Evolutionary conservation across 108 stramenopile genomes (phyloP).

Genomic region (Nitzschia sp.): DNA sequence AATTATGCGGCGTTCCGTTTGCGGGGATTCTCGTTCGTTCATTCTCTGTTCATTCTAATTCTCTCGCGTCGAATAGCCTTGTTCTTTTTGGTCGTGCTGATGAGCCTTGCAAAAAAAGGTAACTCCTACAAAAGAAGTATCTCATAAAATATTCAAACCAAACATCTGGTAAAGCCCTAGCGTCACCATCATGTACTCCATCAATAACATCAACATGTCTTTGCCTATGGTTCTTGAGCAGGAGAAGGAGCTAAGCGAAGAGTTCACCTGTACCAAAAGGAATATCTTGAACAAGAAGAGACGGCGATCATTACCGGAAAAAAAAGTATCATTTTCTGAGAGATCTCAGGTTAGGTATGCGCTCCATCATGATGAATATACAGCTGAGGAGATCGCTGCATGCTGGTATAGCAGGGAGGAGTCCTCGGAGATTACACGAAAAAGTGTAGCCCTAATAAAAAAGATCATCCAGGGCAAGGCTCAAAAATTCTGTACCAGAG

Average conservation of each 20-base stretch:
- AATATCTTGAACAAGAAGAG: conserved; percentile 8
- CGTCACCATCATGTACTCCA: not conserved
- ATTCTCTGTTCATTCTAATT: too few relatives aligned
- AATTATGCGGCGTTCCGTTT: too few relatives aligned
- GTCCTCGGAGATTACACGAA: not conserved
- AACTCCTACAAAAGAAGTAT: too few relatives aligned
- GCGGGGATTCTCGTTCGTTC: too few relatives aligned
- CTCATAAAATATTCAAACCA: too few relatives aligned
- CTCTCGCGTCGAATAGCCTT: too few relatives aligned
- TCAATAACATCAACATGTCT: not conserved
- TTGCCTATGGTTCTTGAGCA: not conserved
- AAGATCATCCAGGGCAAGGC: not conserved
- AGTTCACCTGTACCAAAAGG: too few relatives aligned
- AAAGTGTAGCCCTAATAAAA: not conserved
- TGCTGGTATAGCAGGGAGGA: conserved; percentile 2
- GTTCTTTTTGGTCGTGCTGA: too few relatives aligned
- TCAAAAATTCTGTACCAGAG: not conserved
- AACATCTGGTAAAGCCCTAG: too few relatives aligned
- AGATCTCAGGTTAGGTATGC: not conserved
- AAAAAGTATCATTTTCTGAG: not conserved
- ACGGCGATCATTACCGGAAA: not conserved
- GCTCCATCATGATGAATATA: not conserved
- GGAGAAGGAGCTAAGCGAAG: too few relatives aligned
- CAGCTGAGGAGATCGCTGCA: not conserved
- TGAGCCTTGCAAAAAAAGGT: too few relatives aligned